Conservation (phyloP, 2,329 filamentous ascomycete genomes). For the Biscogniauxia marginata region DNA sequence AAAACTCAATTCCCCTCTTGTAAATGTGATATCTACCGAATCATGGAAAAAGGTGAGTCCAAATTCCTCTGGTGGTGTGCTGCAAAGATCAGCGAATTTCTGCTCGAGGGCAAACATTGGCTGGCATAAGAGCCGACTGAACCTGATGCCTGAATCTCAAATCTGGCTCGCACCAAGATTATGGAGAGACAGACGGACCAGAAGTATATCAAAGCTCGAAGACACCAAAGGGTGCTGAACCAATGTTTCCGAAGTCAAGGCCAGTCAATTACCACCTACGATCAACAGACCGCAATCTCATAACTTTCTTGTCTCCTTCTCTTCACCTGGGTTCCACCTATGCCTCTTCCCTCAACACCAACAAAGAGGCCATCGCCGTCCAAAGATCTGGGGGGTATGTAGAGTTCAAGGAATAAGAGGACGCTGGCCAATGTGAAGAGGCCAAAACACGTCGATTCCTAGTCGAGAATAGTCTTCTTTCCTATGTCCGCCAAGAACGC, state of each 20-base stretch:
- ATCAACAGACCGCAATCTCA: constrained; percentile 7
- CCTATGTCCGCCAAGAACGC: constrained; percentile 34
- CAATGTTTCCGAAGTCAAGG: constrained; percentile 10
- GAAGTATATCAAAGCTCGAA: constrained; percentile 17
- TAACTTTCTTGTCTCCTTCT: constrained; percentile 10
- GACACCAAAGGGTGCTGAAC: constrained; percentile 12
- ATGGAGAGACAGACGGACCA: constrained; percentile 10
- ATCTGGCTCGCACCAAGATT: constrained; percentile 23
- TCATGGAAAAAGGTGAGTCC: constrained; percentile 20
- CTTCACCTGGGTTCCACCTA: constrained; percentile 6
- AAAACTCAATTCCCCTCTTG: constrained; percentile 23
- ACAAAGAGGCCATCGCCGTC: constrained; percentile 11
- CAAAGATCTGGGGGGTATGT: constrained; percentile 28
- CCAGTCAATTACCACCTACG: neutral
- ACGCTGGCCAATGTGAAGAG: constrained; percentile 25
- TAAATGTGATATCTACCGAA: constrained; percentile 30
- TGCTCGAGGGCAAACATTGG: constrained; percentile 3
- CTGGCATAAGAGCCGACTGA: constrained; percentile 6
- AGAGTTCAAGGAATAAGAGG: constrained; percentile 26
- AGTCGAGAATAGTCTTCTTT: constrained; percentile 27
- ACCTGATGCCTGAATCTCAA: constrained; percentile 16
- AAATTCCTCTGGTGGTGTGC: constrained; percentile 14
- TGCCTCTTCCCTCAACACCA: constrained; percentile 9
- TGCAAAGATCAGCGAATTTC: constrained; percentile 18
- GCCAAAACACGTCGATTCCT: constrained; percentile 29